A percentile compares a stretch with the other conserved stretches of the same genome.
Evolutionary conservation across 257 asterid species (phyloP).

Genomic region (Salvia miltiorrhiza): DNA sequence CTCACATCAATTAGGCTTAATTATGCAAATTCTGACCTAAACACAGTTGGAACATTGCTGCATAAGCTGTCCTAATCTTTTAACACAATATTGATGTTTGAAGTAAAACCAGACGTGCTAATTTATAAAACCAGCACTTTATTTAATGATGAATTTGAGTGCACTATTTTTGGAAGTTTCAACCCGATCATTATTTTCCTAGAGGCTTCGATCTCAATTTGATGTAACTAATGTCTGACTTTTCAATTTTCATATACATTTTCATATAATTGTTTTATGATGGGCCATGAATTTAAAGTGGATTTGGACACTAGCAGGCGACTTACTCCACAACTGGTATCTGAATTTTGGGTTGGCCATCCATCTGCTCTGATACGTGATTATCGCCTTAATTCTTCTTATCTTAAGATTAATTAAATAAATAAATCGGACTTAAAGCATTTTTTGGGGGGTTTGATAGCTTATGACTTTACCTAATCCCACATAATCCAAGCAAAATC

Average conservation of each 20-base stretch:
- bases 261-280: neutral
- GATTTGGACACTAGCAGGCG: constrained; percentile 30
- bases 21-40: neutral
- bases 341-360: constrained; percentile 34
- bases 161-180: neutral
- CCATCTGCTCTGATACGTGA: constrained; percentile 32
- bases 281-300: constrained; percentile 17
- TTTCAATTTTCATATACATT: too few relatives aligned
- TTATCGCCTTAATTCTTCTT: constrained; percentile 30
- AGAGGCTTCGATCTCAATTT: too few relatives aligned
- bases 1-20: neutral
- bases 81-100: neutral
- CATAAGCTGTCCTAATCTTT: too few relatives aligned
- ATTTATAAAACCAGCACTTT: neutral
- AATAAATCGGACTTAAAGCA: neutral
- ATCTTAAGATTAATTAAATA: neutral
- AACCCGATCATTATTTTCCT: neutral
- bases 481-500: constrained; percentile 25
- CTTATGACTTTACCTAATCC: constrained; percentile 30
- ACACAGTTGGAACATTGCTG: neutral
- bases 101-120: neutral
- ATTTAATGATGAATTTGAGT: neutral
- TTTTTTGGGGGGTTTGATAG: constrained; percentile 10
- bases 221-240: too few relatives aligned
- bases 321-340: constrained; percentile 38